phyloP scores from a whole-genome alignment of 1,284 basidiomycete genomes.

The Malassezia cuniculi region DNA sequence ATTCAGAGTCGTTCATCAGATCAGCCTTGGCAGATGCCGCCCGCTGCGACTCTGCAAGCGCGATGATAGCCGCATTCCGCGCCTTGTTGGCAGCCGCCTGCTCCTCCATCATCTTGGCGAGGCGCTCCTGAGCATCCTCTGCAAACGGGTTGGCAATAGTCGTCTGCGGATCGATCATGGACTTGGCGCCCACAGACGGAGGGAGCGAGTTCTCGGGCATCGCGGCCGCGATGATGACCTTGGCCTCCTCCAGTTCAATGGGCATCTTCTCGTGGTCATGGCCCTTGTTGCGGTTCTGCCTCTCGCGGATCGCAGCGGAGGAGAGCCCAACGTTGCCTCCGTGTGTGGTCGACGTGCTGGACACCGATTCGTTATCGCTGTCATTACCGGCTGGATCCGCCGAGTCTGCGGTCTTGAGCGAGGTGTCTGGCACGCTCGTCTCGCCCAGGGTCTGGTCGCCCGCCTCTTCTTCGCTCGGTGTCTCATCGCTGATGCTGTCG shows the following conservation, averaged over 20 bases:
- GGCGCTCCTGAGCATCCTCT: slow-evolving; percentile 8
- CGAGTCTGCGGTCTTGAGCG: too few relatives aligned
- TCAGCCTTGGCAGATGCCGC: slow-evolving; percentile 6
- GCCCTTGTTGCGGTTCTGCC: background rate
- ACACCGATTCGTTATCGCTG: background rate
- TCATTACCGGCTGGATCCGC: background rate
- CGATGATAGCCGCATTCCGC: background rate
- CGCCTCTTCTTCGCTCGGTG: slow-evolving; percentile 40
- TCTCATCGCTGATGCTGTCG: slow-evolving; percentile 47
- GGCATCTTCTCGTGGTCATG: slow-evolving; percentile 2
- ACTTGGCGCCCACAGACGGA: slow-evolving; percentile 32
- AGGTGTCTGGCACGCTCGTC: too few relatives aligned
- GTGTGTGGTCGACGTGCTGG: slow-evolving; percentile 3
- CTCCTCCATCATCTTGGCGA: background rate
- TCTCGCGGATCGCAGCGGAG: slow-evolving; percentile 4
- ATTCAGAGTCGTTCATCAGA: slow-evolving; percentile 17
- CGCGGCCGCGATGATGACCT: slow-evolving; percentile 1
- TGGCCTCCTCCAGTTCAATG: slow-evolving; percentile 6
- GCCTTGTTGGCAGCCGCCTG: background rate
- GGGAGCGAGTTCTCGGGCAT: slow-evolving; percentile 9
- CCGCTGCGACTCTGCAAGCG: background rate
- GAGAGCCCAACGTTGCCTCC: slow-evolving; percentile 2
- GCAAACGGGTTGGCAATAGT: slow-evolving; percentile 37
- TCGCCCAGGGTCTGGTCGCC: slow-evolving; percentile 49
- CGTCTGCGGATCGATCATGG: slow-evolving; percentile 30